These are phyloP conservation scores for Talaromyces sp. DNA, from an alignment of 2,329 filamentous ascomycete genomes.

Conservation along the genomic window DNA sequence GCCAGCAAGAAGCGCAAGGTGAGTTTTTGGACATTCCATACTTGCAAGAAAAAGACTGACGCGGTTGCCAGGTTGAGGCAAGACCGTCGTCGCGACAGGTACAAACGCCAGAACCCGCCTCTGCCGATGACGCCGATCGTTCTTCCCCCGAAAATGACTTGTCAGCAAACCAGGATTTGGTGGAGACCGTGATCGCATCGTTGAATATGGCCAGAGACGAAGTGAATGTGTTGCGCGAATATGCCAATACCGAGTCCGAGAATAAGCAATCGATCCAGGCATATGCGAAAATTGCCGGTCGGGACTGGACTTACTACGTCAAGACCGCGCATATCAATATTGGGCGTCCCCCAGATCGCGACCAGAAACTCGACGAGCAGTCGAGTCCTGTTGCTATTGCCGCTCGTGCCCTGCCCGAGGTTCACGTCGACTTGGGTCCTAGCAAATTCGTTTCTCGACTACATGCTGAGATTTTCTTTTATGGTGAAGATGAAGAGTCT, in stretches of 20 bases:
- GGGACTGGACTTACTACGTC: conserved; percentile 50
- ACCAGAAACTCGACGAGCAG: conserved; percentile 38
- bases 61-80: conserved; percentile 27
- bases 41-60: neutral
- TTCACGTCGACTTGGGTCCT: conserved; percentile 86
- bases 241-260: conserved; percentile 43
- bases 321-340: conserved; percentile 46
- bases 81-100: conserved; percentile 27
- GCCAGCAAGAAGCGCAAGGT: conserved; percentile 48
- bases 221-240: conserved; percentile 40
- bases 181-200: conserved; percentile 46
- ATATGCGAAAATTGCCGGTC: conserved; percentile 48
- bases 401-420: conserved; percentile 41
- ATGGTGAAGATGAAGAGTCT: conserved; percentile 56
- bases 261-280: conserved; percentile 45
- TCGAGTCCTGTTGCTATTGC: conserved; percentile 44
- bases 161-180: conserved; percentile 40
- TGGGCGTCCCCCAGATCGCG: conserved; percentile 45
- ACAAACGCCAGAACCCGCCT: conserved; percentile 31
- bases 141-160: conserved; percentile 39
- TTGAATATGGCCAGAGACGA: conserved; percentile 41
- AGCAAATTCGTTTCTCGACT: conserved; percentile 75
- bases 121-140: conserved; percentile 38
- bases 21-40: no score
- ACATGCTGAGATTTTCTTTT: conserved; percentile 70